Percentiles rank a stretch among this genome's conserved stretches.
Conservation (phyloP, 1,284 basidiomycete species). For the Cutaneotrichosporon cutaneum region DNA sequence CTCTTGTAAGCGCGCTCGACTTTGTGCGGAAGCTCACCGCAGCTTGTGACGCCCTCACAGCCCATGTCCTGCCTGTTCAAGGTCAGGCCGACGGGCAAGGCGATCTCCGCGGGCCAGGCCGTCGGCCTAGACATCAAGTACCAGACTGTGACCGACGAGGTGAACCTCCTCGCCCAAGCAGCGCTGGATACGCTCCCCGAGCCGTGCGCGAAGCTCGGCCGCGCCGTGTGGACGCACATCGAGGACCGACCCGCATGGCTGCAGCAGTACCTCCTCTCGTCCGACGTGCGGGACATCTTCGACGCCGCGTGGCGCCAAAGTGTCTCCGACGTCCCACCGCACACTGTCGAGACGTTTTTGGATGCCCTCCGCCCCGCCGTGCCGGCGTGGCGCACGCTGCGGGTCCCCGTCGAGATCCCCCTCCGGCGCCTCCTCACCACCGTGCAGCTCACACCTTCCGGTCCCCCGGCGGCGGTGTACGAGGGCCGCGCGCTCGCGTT, state of each 20-base stretch:
- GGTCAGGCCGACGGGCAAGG: slow-evolving; percentile 25
- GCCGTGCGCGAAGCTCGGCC: slow-evolving; percentile 1
- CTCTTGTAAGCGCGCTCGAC: slow-evolving; percentile 23
- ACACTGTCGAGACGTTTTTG: neutral
- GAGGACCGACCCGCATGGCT: slow-evolving; percentile 23
- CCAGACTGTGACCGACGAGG: slow-evolving; percentile 38
- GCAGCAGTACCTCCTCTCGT: slow-evolving; percentile 23
- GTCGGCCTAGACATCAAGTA: slow-evolving; percentile 43
- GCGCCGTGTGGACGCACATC: slow-evolving; percentile 15
- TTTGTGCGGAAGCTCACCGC: slow-evolving; percentile 1
- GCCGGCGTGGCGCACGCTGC: slow-evolving; percentile 39
- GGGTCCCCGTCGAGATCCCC: slow-evolving; percentile 52
- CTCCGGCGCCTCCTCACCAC: slow-evolving; percentile 38
- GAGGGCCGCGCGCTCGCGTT: slow-evolving; percentile 45
- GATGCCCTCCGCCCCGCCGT: neutral
- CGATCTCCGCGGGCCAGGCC: slow-evolving; percentile 18
- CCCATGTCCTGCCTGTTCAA: slow-evolving; percentile 49
- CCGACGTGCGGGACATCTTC: slow-evolving; percentile 12
- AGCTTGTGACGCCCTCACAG: slow-evolving; percentile 40
- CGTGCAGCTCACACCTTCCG: slow-evolving; percentile 27
- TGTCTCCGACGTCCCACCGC: neutral
- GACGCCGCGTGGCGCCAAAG: slow-evolving; percentile 9
- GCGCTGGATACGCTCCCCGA: slow-evolving; percentile 11
- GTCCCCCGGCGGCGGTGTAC: slow-evolving; percentile 28
- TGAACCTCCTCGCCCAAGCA: slow-evolving; percentile 15